Base-by-base conservation (phyloP, 176 grass and related monocot genomes). In the Melocanna baccifera region DNA sequence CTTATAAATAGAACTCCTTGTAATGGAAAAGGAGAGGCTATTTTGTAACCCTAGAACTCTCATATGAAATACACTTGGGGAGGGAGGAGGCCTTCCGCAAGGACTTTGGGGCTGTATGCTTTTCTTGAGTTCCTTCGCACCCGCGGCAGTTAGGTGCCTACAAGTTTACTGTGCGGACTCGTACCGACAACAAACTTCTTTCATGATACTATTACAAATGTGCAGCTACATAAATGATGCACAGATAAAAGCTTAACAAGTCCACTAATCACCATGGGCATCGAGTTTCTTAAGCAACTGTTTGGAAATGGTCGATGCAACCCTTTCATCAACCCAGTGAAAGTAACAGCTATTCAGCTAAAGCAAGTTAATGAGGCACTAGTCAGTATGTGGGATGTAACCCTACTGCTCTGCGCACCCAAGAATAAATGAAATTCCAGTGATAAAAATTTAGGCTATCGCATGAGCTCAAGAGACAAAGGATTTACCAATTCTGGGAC, bases 401-500 rank as follows among this genome's bases (percentile, higher is more conserved):
- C 40, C 23, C 7, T 72, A 25, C 8, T 72, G 43, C 8, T 18
- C 51, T 53, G 51, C 18, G 29, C 46, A 73, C 9, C 71, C 4
- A 1, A 74, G 71, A 52, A 74, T 20, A 32, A 29, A 18, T 20
- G 29, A 53, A 11, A 11, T 50, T 2, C 30, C 71, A 10, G 19
- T 5, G 22, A 53, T 34, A 19, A 36, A 74, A 53, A 13, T 75
- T 53, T 52, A 20, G 30, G 34, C 22, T 22, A 39, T 19, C 14
- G 2, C 46, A 52, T 1, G 32, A 36, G 67, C 1, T 80, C 25
- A 69, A 76, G 19, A 46, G 42, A 65, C 4, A 36, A 85, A 73
- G 7, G 2, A 43, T 69, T 65, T 86, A 99, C 97, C 88, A 99
- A 69, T 89, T 99, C 97, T 11, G 93, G 93, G 29, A 99, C 91